These are phyloP conservation scores for Xenosphaeropsis pyriputrescens DNA, from an alignment of 2,329 filamentous ascomycete species.

Conservation along the genomic window DNA sequence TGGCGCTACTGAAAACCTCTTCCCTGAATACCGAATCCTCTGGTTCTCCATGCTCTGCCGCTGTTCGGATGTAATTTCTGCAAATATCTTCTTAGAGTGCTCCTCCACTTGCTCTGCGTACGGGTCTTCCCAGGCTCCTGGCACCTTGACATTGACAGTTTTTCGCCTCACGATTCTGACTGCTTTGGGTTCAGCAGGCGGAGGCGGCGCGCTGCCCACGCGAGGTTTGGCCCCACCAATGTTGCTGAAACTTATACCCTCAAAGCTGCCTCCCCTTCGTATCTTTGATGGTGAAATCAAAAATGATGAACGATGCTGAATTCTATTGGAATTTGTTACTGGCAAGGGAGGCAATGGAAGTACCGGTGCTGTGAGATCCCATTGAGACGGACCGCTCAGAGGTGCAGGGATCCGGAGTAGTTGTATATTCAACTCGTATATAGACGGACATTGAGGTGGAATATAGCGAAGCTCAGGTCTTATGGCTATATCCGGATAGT, in stretches of 20 bases:
- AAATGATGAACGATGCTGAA: background rate
- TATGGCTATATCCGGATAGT: background rate
- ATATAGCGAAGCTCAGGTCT: background rate
- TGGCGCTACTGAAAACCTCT: too few relatives aligned
- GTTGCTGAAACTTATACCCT: background rate
- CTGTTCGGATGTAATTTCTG: background rate
- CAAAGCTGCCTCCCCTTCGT: background rate
- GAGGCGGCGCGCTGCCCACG: background rate
- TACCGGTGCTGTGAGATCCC: too few relatives aligned
- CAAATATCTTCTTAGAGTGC: background rate
- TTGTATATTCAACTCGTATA: background rate
- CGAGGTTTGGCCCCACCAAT: background rate
- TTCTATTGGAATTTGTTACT: background rate
- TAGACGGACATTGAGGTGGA: background rate
- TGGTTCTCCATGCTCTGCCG: background rate
- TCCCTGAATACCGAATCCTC: background rate
- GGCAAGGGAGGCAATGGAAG: background rate
- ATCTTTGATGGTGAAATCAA: background rate
- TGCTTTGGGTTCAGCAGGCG: background rate
- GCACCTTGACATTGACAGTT: background rate
- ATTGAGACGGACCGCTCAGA: background rate
- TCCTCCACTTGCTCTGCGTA: background rate
- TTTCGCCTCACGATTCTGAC: background rate
- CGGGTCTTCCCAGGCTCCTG: background rate
- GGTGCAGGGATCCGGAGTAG: background rate